These are phyloP conservation scores for Klebsormidium nitens DNA, from an alignment of 139 green algal genomes.

Conservation along the genomic window DNA sequence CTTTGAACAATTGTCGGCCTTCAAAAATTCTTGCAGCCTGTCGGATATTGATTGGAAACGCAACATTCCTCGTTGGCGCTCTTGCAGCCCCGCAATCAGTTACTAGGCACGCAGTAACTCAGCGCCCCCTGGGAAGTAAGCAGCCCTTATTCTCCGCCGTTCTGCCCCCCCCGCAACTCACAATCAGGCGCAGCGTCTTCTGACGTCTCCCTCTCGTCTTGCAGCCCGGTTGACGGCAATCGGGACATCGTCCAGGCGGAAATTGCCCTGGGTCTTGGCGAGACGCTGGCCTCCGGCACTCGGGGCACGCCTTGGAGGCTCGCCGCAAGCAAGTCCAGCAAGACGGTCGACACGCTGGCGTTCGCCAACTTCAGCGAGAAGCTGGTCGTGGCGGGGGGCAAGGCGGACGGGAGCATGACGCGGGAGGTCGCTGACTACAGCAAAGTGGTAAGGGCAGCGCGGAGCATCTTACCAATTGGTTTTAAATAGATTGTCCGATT, in stretches of 20 bases:
- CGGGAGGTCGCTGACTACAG: slow-evolving; percentile 74
- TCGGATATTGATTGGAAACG: too few relatives aligned
- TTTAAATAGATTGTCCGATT: not conserved
- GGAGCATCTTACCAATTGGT: not conserved
- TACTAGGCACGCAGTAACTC: too few relatives aligned
- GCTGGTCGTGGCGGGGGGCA: slow-evolving; percentile 31
- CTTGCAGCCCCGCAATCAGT: too few relatives aligned
- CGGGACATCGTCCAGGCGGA: slow-evolving; percentile 62
- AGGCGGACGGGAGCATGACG: slow-evolving; percentile 42
- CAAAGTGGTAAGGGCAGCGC: slow-evolving; percentile 12
- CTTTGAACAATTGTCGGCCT: too few relatives aligned
- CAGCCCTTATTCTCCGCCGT: too few relatives aligned
- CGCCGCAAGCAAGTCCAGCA: slow-evolving; percentile 57
- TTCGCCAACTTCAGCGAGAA: slow-evolving; percentile 92
- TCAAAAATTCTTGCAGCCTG: too few relatives aligned
- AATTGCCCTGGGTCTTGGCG: slow-evolving; percentile 79
- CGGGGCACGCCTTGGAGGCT: slow-evolving; percentile 84
- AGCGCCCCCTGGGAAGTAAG: too few relatives aligned
- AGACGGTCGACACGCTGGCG: slow-evolving; percentile 59
- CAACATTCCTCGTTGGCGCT: too few relatives aligned
- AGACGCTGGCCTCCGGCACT: slow-evolving; percentile 86
- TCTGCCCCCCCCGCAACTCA: not conserved
- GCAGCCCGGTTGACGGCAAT: slow-evolving; percentile 36
- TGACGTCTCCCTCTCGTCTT: not conserved
- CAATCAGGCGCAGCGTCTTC: not conserved